Conservation (phyloP, 2,329 filamentous ascomycete genomes). For the Colletotrichum musicola region DNA sequence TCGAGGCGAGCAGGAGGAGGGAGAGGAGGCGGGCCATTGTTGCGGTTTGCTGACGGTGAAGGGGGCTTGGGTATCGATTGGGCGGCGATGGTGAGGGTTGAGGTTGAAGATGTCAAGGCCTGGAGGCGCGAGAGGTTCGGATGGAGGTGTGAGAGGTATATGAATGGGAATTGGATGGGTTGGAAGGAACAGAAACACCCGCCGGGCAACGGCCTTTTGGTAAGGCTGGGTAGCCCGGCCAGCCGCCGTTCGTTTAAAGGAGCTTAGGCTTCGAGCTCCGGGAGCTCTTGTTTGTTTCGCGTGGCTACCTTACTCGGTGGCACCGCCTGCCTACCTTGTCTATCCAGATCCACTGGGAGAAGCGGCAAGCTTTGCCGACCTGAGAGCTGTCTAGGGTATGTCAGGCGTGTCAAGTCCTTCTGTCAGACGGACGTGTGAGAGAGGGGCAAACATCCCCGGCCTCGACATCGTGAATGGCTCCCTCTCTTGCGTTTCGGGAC, state of each 20-base stretch:
- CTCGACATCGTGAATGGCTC: neutral
- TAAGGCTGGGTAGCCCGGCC: slow-evolving; percentile 1
- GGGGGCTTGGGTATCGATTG: neutral
- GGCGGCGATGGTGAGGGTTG: neutral
- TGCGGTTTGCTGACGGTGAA: neutral
- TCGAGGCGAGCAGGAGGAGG: slow-evolving; percentile 53
- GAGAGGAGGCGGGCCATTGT: slow-evolving; percentile 45
- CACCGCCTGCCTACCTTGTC: neutral
- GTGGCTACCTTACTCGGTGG: neutral
- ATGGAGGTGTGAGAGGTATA: neutral
- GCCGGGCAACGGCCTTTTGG: slow-evolving; percentile 4
- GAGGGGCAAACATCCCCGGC: neutral
- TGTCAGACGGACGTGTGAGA: neutral
- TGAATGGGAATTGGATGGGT: slow-evolving; percentile 6
- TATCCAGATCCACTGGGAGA: neutral
- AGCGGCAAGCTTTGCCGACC: neutral
- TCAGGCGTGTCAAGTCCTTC: neutral
- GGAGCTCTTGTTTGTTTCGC: neutral
- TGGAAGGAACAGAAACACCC: neutral
- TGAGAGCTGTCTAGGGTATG: neutral
- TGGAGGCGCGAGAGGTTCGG: neutral
- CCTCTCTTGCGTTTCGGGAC: neutral
- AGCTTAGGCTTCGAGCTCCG: slow-evolving; percentile 5
- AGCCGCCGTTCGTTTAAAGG: neutral
- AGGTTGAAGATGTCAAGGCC: neutral